Evolutionary conservation across 768 basidiomycete genomes (phyloP), one percentile per base, ranked within the genome.

Genomic region (Psilocybe sp.): DNA sequence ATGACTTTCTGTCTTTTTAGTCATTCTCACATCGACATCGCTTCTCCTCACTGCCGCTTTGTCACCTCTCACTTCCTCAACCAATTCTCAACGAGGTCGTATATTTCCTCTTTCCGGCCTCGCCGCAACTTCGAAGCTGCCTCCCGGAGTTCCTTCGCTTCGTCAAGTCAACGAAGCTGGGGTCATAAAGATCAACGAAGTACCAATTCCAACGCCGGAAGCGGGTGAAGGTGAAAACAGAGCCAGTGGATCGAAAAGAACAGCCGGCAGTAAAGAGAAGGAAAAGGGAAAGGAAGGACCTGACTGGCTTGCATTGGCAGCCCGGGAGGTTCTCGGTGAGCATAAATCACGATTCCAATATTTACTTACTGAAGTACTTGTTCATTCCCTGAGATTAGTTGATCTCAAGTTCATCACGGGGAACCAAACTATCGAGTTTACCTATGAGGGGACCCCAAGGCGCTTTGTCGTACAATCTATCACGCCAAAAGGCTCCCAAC

Each of bases 241-340:
- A 7, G 23, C 23, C 23, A 28, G 23, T 28, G 23, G 23, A 28
- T 28, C 23, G 7, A 28, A 28, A 7, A 28, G 23, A 28, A 28
- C 3, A 28, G 7, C 23, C 23, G 23, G 23, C 7, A 7, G 23
- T 28, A 28, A 28, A 7, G 23, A 28, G 23, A 28, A 28, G 23
- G 23, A 28, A 28, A 28, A 28, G 23, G 23, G 23, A 28, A 28
- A 60, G 0, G 55, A 60, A 31, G 78, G 78, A 57, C 69, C 71
- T 49, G 80, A 89, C 60, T 92, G 90, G 90, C 76, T 92, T 9
- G 62, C 67, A 36, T 69, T 91, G 9, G 67, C 85, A 16, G 63
- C 88, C 47, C 79, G 82, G 49, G 90, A 92, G 68, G 61, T 74
- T 36, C 71, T 92, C 46, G 84, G 90, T 89, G 50, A 40, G 80